phyloP scores from a whole-genome alignment of 108 stramenopile genomes.

The Discostella pseudostelligera region DNA sequence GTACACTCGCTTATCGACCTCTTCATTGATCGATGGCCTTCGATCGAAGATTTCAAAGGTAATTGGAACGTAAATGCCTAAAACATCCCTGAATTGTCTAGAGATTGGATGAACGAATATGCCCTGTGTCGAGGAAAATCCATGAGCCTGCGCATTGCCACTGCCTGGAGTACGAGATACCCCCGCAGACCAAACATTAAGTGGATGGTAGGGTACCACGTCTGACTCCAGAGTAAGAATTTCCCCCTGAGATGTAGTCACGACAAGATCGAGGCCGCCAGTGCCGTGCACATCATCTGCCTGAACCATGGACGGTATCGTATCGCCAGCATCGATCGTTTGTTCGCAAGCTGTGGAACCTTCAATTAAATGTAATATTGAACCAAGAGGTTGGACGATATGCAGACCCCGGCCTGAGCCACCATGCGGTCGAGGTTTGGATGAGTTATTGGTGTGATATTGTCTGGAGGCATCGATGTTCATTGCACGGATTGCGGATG shows the following conservation, averaged over 20 bases:
- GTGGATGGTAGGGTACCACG: conserved; percentile 67
- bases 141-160: conserved; percentile 60
- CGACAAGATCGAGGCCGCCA: conserved; percentile 67
- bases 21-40: conserved; percentile 67
- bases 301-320: conserved; percentile 69
- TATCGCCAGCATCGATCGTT: conserved; percentile 65
- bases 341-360: conserved; percentile 75
- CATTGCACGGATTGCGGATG: conserved; percentile 32
- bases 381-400: conserved; percentile 69
- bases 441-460: conserved; percentile 1
- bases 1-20: conserved; percentile 59
- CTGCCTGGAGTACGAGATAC: conserved; percentile 58
- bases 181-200: conserved; percentile 82
- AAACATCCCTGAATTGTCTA: conserved; percentile 68
- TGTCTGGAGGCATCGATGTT: conserved; percentile 33
- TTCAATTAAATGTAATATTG: conserved; percentile 67
- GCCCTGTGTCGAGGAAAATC: conserved; percentile 76
- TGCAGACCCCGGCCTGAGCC: conserved; percentile 68
- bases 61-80: conserved; percentile 75
- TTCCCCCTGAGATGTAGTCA: conserved; percentile 70
- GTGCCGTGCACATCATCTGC: conserved; percentile 87
- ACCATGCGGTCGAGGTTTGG: conserved; percentile 52
- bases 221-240: conserved; percentile 71
- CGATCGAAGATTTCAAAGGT: conserved; percentile 85
- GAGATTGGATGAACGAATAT: conserved; percentile 79